Evolutionary conservation across 2,329 filamentous ascomycete species (phyloP).

Genomic region (Alternaria rosae): DNA sequence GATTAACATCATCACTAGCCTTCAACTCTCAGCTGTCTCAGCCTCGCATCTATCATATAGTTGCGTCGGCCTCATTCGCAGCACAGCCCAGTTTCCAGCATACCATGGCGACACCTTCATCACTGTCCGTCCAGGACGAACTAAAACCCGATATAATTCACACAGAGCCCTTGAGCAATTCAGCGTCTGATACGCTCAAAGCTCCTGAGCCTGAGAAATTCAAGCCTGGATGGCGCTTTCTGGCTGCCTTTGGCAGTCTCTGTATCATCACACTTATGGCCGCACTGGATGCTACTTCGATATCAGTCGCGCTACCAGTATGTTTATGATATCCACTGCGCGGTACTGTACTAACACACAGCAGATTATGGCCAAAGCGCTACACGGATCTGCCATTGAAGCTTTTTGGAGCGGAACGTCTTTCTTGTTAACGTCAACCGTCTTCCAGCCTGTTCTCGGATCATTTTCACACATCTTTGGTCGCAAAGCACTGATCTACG

Average conservation of each 20-base stretch:
- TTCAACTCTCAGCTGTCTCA: not conserved
- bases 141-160: constrained; percentile 9
- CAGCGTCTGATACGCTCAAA: constrained; percentile 15
- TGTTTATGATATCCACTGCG: not conserved
- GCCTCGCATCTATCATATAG: not conserved
- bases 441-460: constrained; percentile 52
- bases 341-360: constrained; percentile 5
- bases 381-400: constrained; percentile 50
- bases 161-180: constrained; percentile 12
- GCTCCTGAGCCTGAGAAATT: constrained; percentile 28
- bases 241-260: constrained; percentile 55
- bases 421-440: constrained; percentile 50
- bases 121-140: constrained; percentile 18
- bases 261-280: constrained; percentile 66
- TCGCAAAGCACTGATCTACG: constrained; percentile 48
- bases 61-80: not conserved
- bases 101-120: constrained; percentile 18
- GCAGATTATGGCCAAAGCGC: constrained; percentile 48
- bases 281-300: constrained; percentile 70
- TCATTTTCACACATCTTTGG: constrained; percentile 53
- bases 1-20: not conserved
- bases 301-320: constrained; percentile 65
- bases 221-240: constrained; percentile 41
- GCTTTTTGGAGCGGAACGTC: constrained; percentile 54
- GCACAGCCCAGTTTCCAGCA: not conserved